Conservation (phyloP, 352 stramenopile genomes). For the Globisporangium okanoganense region DNA sequence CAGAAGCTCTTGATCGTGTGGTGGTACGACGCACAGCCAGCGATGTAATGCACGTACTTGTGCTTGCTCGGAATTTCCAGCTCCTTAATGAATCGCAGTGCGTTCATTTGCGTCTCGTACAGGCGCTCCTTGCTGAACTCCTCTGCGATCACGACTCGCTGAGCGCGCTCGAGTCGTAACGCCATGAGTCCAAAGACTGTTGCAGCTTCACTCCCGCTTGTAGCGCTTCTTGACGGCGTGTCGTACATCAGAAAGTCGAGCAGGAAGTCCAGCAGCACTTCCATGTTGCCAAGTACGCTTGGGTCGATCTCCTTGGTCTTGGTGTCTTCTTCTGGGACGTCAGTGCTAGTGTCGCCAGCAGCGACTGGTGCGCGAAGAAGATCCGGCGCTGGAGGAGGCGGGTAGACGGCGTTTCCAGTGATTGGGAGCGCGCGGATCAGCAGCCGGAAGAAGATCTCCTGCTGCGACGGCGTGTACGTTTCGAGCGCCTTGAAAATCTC, state of each 20-base stretch:
- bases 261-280: constrained; percentile 65
- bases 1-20: constrained; percentile 67
- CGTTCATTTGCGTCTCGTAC: constrained; percentile 58
- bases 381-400: constrained; percentile 1
- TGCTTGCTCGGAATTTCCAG: constrained; percentile 28
- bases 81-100: constrained; percentile 61
- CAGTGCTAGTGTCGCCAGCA: no score
- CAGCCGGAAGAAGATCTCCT: constrained; percentile 65
- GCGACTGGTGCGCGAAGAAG: constrained; percentile 2
- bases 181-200: constrained; percentile 39
- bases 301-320: constrained; percentile 7
- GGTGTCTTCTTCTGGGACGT: not conserved
- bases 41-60: constrained; percentile 53
- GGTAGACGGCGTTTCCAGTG: constrained; percentile 22
- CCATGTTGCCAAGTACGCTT: constrained; percentile 21
- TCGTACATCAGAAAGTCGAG: constrained; percentile 69
- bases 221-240: constrained; percentile 13
- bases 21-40: constrained; percentile 53
- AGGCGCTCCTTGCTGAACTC: constrained; percentile 40
- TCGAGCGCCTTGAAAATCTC: constrained; percentile 28
- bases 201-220: constrained; percentile 3
- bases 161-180: constrained; percentile 44
- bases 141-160: constrained; percentile 34
- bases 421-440: constrained; percentile 48
- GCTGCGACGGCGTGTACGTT: constrained; percentile 31